phyloP scores from a whole-genome alignment of 2,329 filamentous ascomycete species.

The Colletotrichum musae region DNA sequence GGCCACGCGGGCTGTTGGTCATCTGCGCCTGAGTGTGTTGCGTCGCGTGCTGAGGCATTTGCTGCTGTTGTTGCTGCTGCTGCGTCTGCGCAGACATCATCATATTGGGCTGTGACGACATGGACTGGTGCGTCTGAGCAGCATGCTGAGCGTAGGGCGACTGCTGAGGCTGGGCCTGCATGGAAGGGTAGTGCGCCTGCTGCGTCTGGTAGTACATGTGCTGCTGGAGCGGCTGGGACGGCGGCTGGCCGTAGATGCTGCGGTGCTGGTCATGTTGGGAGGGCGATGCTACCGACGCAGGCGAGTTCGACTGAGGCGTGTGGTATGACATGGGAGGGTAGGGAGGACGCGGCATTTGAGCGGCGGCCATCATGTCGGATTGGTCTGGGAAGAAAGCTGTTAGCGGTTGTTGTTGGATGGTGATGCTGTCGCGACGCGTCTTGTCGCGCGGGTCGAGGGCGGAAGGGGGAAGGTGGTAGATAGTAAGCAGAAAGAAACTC shows the following conservation, averaged over 20 bases:
- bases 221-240: constrained; percentile 83
- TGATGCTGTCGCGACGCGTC: constrained; percentile 33
- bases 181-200: constrained; percentile 75
- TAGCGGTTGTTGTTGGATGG: constrained; percentile 41
- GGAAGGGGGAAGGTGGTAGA: not conserved
- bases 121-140: constrained; percentile 69
- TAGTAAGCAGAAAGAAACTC: constrained; percentile 55
- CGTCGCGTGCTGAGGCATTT: constrained; percentile 60
- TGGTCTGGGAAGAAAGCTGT: constrained; percentile 59
- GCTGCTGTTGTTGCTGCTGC: constrained; percentile 50
- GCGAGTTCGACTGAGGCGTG: constrained; percentile 95
- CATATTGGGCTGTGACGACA: constrained; percentile 75
- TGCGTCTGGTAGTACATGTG: constrained; percentile 82
- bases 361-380: constrained; percentile 77
- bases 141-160: constrained; percentile 73
- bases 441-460: constrained; percentile 29
- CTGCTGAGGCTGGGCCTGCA: constrained; percentile 73
- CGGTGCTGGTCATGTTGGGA: constrained; percentile 92
- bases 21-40: constrained; percentile 69
- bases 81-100: constrained; percentile 75
- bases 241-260: constrained; percentile 85
- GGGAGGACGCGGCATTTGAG: constrained; percentile 79
- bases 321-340: constrained; percentile 94
- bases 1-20: constrained; percentile 70
- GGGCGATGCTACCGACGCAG: constrained; percentile 91